Percentiles rank a stretch among this genome's conserved stretches.
These are phyloP conservation scores for Diaporthe vaccinii DNA, from an alignment of 2,329 filamentous ascomycete species.

Conservation along the genomic window DNA sequence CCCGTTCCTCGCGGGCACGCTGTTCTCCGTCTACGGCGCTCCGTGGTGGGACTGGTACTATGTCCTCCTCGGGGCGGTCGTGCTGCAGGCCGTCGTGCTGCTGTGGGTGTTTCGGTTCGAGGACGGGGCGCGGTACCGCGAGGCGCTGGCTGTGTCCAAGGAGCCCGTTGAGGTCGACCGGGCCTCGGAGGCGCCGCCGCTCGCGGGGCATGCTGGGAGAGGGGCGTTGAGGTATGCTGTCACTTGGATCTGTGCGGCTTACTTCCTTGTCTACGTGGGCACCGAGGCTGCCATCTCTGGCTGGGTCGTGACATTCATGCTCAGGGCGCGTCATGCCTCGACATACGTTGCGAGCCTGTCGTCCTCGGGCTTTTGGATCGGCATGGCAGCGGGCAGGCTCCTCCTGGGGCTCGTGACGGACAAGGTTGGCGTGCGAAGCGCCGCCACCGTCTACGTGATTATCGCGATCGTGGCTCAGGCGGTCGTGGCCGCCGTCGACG, in stretches of 20 bases:
- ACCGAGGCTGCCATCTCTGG: slow-evolving; percentile 60
- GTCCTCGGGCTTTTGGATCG: slow-evolving; percentile 59
- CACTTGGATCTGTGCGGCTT: slow-evolving; percentile 57
- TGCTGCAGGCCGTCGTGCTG: slow-evolving; percentile 43
- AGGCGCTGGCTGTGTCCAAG: slow-evolving; percentile 21
- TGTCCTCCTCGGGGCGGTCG: slow-evolving; percentile 49
- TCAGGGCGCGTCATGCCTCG: slow-evolving; percentile 53
- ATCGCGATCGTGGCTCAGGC: slow-evolving; percentile 43
- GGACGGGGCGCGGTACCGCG: slow-evolving; percentile 49
- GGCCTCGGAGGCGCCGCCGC: background rate
- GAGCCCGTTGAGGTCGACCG: background rate
- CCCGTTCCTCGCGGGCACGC: slow-evolving; percentile 51
- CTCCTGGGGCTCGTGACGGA: slow-evolving; percentile 51
- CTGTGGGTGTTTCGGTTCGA: slow-evolving; percentile 54
- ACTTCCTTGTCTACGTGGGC: slow-evolving; percentile 59
- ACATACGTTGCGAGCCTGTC: slow-evolving; percentile 54
- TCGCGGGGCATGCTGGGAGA: slow-evolving; percentile 18
- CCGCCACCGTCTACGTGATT: slow-evolving; percentile 47
- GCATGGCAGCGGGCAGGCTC: slow-evolving; percentile 57
- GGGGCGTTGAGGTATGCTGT: slow-evolving; percentile 51
- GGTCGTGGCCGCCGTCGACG: slow-evolving; percentile 42
- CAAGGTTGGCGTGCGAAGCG: slow-evolving; percentile 46
- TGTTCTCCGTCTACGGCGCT: slow-evolving; percentile 46
- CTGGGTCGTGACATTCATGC: slow-evolving; percentile 62
- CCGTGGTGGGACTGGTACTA: slow-evolving; percentile 57